Base-by-base conservation (phyloP, 176 grass and related monocot genomes). In the Musa beccarii region DNA sequence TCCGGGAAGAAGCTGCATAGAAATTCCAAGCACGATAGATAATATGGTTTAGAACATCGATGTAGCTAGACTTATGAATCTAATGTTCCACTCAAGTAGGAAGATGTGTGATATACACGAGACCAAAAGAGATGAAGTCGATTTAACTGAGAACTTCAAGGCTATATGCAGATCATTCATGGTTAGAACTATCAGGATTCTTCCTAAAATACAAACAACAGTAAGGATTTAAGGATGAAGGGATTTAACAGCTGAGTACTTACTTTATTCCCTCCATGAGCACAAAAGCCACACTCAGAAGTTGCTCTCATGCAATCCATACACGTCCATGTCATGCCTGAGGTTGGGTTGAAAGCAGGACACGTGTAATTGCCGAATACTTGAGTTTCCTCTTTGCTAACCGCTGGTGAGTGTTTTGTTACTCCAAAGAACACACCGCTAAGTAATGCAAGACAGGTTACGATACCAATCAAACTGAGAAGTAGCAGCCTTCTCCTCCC, bases 401-500 rank as follows among this genome's bases (percentile, higher is more conserved):
- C 84, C 10, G 77, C 63, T 16, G 95, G 95, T 8, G 95, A 86
- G 71, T 91, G 81, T 69, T 71, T 78, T 0, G 82, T 82, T 11
- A 81, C 95, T 75, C 68, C 83, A 3, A 91, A 74, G 81, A 98
- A 98, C 10, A 86, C 80, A 25, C 88, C 86, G 2, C 84, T 54
- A 16, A 98, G 88, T 74, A 89, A 80, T 12, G 78, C 88, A 51
- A 98, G 85, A 76, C 86, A 91, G 23, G 65, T 23, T 54, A 91
- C 73, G 57, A 98, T 93, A 22, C 95, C 95, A 25, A 93, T 54
- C 19, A 98, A 77, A 71, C 95, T 98, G 69, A 93, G 50, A 75
- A 98, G 88, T 78, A 98, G 88, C 59, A 98, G 81, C 72, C 70
- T 82, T 73, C 90, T 78, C 72, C 95, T 84, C 3, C 90, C 95